Evolutionary conservation across 495 filamentous ascomycete species (phyloP).

Genomic region (Aspergillus sclerotiicarbonarius): DNA sequence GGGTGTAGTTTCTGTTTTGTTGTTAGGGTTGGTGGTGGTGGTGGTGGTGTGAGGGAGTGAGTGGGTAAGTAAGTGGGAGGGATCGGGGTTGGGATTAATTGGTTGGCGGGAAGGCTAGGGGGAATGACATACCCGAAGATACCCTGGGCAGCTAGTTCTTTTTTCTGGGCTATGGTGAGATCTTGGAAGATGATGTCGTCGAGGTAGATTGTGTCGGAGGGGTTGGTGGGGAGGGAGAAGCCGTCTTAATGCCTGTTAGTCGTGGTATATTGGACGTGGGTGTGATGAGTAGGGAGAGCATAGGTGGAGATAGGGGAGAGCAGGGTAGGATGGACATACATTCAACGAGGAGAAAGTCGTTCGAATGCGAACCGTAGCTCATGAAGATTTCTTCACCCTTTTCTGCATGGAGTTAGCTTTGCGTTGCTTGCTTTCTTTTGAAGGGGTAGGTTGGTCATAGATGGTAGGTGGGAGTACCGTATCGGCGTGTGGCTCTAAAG

Average conservation of each 20-base stretch:
- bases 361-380: constrained; percentile 70
- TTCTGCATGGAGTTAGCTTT: constrained; percentile 11
- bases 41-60: background rate
- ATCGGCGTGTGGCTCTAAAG: constrained; percentile 49
- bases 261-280: too few species aligned
- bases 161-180: constrained; percentile 38
- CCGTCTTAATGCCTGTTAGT: constrained; percentile 47
- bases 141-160: constrained; percentile 43
- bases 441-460: background rate
- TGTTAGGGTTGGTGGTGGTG: constrained; percentile 7
- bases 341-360: constrained; percentile 73
- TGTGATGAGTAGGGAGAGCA: background rate
- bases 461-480: constrained; percentile 34
- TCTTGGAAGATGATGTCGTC: constrained; percentile 58
- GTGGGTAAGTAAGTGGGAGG: background rate
- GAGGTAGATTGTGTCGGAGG: constrained; percentile 58
- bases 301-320: background rate
- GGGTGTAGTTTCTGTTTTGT: constrained; percentile 21
- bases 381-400: constrained; percentile 68
- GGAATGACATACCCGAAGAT: constrained; percentile 47
- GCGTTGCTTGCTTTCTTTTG: background rate
- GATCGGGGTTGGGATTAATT: background rate
- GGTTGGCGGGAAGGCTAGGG: background rate
- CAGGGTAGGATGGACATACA: constrained; percentile 35
- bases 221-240: constrained; percentile 61